phyloP scores from a whole-genome alignment of 2,329 filamentous ascomycete genomes.

The Metarhizium guizhouense region DNA sequence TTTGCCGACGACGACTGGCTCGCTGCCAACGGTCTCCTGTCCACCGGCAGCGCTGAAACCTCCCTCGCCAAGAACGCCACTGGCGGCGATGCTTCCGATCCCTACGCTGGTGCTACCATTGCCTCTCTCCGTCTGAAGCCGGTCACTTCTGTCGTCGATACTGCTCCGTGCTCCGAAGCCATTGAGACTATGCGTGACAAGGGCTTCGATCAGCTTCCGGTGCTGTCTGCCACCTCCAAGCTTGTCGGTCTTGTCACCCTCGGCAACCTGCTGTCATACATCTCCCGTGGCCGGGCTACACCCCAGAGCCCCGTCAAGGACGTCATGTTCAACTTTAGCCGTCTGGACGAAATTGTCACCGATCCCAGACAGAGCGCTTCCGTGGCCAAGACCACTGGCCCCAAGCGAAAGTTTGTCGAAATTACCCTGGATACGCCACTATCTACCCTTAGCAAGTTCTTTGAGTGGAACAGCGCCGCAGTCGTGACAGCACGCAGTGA shows the following conservation, averaged over 20 bases:
- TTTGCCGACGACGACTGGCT: conserved; percentile 99
- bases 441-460: conserved; percentile 77
- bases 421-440: conserved; percentile 88
- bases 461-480: conserved; percentile 96
- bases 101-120: conserved; percentile 72
- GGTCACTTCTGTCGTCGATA: conserved; percentile 71
- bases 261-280: conserved; percentile 85
- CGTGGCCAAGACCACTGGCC: conserved; percentile 24
- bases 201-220: conserved; percentile 94
- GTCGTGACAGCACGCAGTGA: conserved; percentile 73
- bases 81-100: conserved; percentile 42
- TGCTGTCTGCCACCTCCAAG: conserved; percentile 60
- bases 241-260: conserved; percentile 91
- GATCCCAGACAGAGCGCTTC: conserved; percentile 60
- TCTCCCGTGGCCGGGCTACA: conserved; percentile 73
- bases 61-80: conserved; percentile 28
- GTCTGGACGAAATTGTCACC: conserved; percentile 82
- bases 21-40: conserved; percentile 85
- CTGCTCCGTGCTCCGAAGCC: conserved; percentile 69
- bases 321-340: conserved; percentile 95
- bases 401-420: conserved; percentile 73
- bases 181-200: conserved; percentile 98
- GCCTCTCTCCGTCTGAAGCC: conserved; percentile 82
- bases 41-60: conserved; percentile 44
- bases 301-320: conserved; percentile 66